These are phyloP conservation scores for Fraxinus excelsior DNA, from an alignment of 257 asterid genomes.

Conservation along the genomic window DNA sequence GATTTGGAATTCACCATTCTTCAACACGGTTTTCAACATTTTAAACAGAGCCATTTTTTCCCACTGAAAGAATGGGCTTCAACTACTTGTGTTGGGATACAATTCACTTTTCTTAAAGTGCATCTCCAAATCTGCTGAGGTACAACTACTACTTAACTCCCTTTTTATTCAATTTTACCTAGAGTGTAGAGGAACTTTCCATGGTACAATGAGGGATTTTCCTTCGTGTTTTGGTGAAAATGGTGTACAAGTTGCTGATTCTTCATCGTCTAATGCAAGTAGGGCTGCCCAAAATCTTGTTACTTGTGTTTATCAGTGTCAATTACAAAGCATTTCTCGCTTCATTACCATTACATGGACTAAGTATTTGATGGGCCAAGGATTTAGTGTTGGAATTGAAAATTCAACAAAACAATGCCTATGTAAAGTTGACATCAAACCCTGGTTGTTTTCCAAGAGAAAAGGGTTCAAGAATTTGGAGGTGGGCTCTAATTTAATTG, in stretches of 20 bases:
- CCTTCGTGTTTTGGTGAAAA: conserved; percentile 81
- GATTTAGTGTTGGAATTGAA: conserved; percentile 49
- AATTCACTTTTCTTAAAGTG: conserved; percentile 15
- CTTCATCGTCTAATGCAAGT: conserved; percentile 41
- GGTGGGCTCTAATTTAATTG: conserved; percentile 32
- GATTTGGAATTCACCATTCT: conserved; percentile 7
- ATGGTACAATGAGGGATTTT: conserved; percentile 61
- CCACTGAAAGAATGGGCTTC: not conserved
- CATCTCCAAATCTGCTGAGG: conserved; percentile 23
- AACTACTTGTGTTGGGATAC: not conserved
- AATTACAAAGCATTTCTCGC: conserved; percentile 40
- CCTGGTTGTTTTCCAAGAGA: conserved; percentile 68
- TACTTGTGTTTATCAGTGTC: conserved; percentile 49
- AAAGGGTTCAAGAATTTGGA: conserved; percentile 50
- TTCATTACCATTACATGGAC: conserved; percentile 67
- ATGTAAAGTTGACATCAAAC: conserved; percentile 52
- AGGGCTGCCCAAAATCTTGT: conserved; percentile 57
- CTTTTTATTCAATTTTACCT: not conserved
- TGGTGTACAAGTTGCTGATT: conserved; percentile 59
- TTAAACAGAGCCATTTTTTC: not conserved
- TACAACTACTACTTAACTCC: not conserved
- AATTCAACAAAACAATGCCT: conserved; percentile 22
- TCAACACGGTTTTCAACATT: not conserved
- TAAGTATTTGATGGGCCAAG: conserved; percentile 62
- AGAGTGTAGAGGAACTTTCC: not conserved